Percentiles rank a stretch among this genome's conserved stretches.
These are phyloP conservation scores for Mortierella sp. DNA, from an alignment of 371 early-diverging fungal genomes.

Conservation along the genomic window DNA sequence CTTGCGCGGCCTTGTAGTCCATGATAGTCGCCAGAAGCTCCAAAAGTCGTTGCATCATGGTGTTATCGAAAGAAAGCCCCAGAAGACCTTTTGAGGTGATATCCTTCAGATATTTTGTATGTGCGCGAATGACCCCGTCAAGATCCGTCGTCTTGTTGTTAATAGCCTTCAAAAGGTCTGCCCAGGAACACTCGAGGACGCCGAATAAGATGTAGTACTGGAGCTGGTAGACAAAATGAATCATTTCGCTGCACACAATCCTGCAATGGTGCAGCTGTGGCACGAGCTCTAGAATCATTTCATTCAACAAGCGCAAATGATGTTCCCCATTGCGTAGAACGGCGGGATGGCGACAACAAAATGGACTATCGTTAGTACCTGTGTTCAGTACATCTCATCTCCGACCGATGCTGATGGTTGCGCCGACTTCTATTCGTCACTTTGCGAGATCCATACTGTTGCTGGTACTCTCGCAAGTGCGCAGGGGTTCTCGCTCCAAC, in stretches of 20 bases:
- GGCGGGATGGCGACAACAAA: not conserved
- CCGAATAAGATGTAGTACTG: slow-evolving; percentile 76
- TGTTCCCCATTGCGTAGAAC: not conserved
- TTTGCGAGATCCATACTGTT: not conserved
- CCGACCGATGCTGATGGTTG: no score
- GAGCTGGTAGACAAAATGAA: slow-evolving; percentile 92
- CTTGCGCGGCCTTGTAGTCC: slow-evolving; percentile 51
- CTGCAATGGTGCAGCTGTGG: slow-evolving; percentile 72
- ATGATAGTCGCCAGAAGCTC: slow-evolving; percentile 37
- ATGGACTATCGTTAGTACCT: not conserved
- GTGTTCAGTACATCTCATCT: not conserved
- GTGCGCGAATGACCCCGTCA: slow-evolving; percentile 78
- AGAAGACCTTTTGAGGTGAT: slow-evolving; percentile 75
- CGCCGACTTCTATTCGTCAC: not conserved
- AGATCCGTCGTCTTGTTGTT: slow-evolving; percentile 72
- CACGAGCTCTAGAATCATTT: slow-evolving; percentile 18
- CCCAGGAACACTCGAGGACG: slow-evolving; percentile 94
- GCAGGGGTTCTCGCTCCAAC: slow-evolving; percentile 2
- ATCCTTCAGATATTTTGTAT: slow-evolving; percentile 68
- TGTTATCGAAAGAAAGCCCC: slow-evolving; percentile 61
- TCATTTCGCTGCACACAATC: slow-evolving; percentile 84
- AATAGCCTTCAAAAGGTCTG: slow-evolving; percentile 73
- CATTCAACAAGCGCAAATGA: not conserved
- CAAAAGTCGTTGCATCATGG: slow-evolving; percentile 34
- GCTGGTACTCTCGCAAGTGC: not conserved